Percentiles rank a stretch among this genome's conserved stretches.
phyloP scores from a whole-genome alignment of 1,139 yeast genomes.

The Arxiozyma bovina region DNA sequence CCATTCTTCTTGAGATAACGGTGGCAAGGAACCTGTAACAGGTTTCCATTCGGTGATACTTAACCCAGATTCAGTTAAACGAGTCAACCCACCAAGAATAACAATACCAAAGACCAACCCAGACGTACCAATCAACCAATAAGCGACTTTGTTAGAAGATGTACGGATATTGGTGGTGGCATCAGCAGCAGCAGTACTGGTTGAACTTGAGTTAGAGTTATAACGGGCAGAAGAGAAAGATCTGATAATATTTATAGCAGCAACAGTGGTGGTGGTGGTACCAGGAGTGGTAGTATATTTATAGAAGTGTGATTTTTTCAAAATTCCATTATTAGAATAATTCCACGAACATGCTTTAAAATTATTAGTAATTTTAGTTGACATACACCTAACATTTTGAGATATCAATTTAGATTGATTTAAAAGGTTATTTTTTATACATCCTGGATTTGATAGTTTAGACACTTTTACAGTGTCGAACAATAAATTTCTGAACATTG shows the following conservation, averaged over 20 bases:
- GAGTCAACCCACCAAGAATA: conserved; percentile 89
- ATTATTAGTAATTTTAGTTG: not conserved
- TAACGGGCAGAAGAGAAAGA: not conserved
- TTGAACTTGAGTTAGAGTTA: not conserved
- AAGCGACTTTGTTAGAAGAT: conserved; percentile 46
- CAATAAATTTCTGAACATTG: not conserved
- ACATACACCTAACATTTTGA: not conserved
- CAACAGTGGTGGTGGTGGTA: too few relatives aligned
- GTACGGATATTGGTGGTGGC: not conserved
- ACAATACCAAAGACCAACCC: conserved; percentile 90
- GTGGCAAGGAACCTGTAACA: conserved; percentile 90
- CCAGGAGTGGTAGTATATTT: not conserved
- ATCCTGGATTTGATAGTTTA: not conserved
- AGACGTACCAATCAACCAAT: conserved; percentile 87
- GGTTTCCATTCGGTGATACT: conserved; percentile 99
- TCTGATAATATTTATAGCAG: not conserved
- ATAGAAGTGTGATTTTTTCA: not conserved
- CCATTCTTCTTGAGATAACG: conserved; percentile 75
- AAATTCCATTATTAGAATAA: not conserved
- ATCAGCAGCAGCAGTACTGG: not conserved
- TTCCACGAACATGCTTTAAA: not conserved
- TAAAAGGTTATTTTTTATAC: not conserved
- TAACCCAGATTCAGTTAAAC: conserved; percentile 90
- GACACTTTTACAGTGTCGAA: not conserved
- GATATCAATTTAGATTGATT: not conserved